Conservation (phyloP, 345 rosid species). For the Corchorus capsularis region DNA sequence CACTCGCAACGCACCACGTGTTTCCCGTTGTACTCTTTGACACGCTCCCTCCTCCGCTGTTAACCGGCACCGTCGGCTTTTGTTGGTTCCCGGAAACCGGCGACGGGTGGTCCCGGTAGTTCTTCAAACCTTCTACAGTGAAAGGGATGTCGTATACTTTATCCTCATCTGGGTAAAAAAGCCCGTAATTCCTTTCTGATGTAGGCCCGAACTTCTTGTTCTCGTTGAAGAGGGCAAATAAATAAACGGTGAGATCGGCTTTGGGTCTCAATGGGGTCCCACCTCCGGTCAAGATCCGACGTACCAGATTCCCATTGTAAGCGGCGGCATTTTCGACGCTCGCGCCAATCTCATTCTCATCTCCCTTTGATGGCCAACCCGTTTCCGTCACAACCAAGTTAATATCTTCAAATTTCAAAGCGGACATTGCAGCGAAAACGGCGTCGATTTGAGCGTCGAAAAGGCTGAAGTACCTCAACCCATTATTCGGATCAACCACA, state of each 20-base stretch:
- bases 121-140: slow-evolving; percentile 57
- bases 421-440: slow-evolving; percentile 86
- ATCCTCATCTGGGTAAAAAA: slow-evolving; percentile 72
- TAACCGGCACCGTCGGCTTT: slow-evolving; percentile 27
- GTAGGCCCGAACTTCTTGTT: slow-evolving; percentile 75
- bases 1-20: slow-evolving; percentile 87
- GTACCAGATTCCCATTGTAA: slow-evolving; percentile 88
- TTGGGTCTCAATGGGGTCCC: slow-evolving; percentile 86
- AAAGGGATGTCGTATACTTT: slow-evolving; percentile 88
- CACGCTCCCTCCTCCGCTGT: slow-evolving; percentile 44
- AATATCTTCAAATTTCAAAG: slow-evolving; percentile 74
- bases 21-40: slow-evolving; percentile 58
- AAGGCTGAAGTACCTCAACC: slow-evolving; percentile 73
- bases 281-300: slow-evolving; percentile 73
- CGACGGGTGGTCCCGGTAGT: slow-evolving; percentile 39
- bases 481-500: slow-evolving; percentile 80
- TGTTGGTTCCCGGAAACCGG: slow-evolving; percentile 32
- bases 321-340: slow-evolving; percentile 69
- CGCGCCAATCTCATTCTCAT: slow-evolving; percentile 76
- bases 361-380: slow-evolving; percentile 96
- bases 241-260: slow-evolving; percentile 83
- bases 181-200: slow-evolving; percentile 92
- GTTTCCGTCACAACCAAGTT: slow-evolving; percentile 80
- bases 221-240: slow-evolving; percentile 95
- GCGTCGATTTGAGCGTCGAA: slow-evolving; percentile 98